Percentiles rank a stretch among this genome's conserved stretches.
Evolutionary conservation across 768 basidiomycete species (phyloP).

Genomic region (Podaxis rugospora): DNA sequence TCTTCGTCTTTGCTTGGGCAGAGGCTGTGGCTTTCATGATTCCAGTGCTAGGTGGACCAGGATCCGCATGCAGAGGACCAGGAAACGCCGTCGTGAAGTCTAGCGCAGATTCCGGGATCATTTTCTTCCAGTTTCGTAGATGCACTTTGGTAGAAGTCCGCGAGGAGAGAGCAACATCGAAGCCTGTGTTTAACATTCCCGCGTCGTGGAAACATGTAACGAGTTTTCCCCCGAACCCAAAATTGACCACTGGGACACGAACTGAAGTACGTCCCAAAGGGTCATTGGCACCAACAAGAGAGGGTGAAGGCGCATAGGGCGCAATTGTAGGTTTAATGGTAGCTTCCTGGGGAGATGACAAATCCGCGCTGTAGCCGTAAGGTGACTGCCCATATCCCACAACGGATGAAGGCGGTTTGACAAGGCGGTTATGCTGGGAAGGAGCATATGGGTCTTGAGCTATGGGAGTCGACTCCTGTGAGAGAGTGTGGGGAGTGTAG

Average conservation of each 20-base stretch:
- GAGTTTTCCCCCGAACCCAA: conserved; percentile 92
- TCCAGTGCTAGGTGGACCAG: conserved; percentile 56
- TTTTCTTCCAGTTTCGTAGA: conserved; percentile 60
- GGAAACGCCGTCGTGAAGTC: conserved; percentile 61
- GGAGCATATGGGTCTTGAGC: not conserved
- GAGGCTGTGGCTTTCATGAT: conserved; percentile 68
- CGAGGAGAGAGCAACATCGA: conserved; percentile 73
- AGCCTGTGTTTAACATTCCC: conserved; percentile 61
- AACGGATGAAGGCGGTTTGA: not conserved
- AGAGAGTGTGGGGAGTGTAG: not conserved
- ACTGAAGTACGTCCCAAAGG: conserved; percentile 70
- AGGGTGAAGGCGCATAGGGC: conserved; percentile 82
- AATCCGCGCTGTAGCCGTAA: not conserved
- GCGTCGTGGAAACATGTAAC: conserved; percentile 84
- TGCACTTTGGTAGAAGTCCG: conserved; percentile 66
- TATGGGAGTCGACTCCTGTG: not conserved
- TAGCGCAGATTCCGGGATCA: conserved; percentile 66
- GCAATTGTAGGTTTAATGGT: conserved; percentile 36
- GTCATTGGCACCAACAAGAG: conserved; percentile 77
- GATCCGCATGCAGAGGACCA: conserved; percentile 83
- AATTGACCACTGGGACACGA: conserved; percentile 76
- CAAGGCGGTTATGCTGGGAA: not conserved
- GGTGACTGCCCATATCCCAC: not conserved
- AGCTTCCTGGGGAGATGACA: conserved; percentile 24
- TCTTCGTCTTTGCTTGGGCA: conserved; percentile 76